These are phyloP conservation scores for Phytophthora fragariaefolia DNA, from an alignment of 352 stramenopile genomes.

Conservation along the genomic window DNA sequence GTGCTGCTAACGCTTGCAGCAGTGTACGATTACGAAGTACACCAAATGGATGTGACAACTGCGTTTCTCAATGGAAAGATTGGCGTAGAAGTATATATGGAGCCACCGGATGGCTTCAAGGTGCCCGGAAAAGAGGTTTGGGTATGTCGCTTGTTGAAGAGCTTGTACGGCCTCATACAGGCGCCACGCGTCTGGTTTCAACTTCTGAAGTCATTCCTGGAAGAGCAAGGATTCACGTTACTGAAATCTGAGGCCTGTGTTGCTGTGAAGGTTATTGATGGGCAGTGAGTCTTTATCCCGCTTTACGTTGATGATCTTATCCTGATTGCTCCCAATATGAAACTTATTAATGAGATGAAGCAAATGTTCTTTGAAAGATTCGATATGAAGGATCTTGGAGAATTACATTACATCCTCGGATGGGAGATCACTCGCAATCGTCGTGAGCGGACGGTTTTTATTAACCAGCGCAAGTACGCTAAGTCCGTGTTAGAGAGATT, in stretches of 20 bases:
- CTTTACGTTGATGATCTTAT: neutral
- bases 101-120: neutral
- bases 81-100: neutral
- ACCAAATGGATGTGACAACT: constrained; percentile 15
- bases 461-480: neutral
- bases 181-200: neutral
- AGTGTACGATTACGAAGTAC: constrained; percentile 13
- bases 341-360: neutral
- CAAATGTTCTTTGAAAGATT: neutral
- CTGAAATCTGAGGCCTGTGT: neutral
- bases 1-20: constrained; percentile 11
- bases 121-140: neutral
- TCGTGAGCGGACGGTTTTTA: neutral
- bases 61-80: neutral
- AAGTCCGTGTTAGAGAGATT: neutral
- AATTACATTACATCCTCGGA: neutral
- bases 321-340: neutral
- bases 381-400: neutral
- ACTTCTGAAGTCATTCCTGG: neutral
- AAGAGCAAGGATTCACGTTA: neutral
- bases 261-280: neutral
- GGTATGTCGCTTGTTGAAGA: neutral
- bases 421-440: neutral
- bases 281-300: neutral
- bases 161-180: neutral